phyloP scores from a whole-genome alignment of 768 basidiomycete species.

The Amyloporia xantha region DNA sequence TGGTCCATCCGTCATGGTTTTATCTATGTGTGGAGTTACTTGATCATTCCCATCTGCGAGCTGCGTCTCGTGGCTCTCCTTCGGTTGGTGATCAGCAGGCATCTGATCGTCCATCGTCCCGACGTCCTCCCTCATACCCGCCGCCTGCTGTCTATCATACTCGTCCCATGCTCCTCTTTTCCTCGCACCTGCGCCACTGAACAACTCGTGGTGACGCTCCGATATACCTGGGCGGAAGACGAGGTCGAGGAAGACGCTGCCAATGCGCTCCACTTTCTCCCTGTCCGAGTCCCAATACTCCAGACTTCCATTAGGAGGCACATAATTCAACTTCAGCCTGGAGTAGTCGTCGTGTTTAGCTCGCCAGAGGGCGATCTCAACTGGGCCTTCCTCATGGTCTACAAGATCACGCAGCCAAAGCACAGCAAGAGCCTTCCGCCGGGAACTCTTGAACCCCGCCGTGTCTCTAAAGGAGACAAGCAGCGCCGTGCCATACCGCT shows the following conservation, averaged over 20 bases:
- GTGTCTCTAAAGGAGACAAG: constrained; percentile 38
- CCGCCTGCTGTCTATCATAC: constrained; percentile 17
- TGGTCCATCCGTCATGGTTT: constrained; percentile 13
- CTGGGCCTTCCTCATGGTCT: constrained; percentile 40
- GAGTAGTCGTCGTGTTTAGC: constrained; percentile 22
- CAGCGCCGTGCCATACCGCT: constrained; percentile 41
- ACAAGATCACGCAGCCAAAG: constrained; percentile 51
- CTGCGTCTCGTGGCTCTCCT: constrained; percentile 13
- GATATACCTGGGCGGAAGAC: constrained; percentile 25
- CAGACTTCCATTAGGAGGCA: constrained; percentile 24
- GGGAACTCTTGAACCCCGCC: constrained; percentile 22
- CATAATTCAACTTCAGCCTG: constrained; percentile 27
- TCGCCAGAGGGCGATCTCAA: constrained; percentile 38
- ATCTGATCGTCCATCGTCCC: constrained; percentile 10
- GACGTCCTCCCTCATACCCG: constrained; percentile 18
- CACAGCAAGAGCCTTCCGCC: constrained; percentile 32
- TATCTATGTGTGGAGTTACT: not conserved
- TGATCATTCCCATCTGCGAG: not conserved
- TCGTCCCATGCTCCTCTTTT: constrained; percentile 24
- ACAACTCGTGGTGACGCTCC: constrained; percentile 18
- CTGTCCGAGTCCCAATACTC: constrained; percentile 22
- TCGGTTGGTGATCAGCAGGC: constrained; percentile 12
- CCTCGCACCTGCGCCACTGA: constrained; percentile 17
- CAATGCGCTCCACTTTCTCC: constrained; percentile 21
- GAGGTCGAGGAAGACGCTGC: constrained; percentile 20